Percentiles rank a stretch among this genome's conserved stretches.
phyloP scores from a whole-genome alignment of 495 filamentous ascomycete genomes.

The Neurospora sp. region DNA sequence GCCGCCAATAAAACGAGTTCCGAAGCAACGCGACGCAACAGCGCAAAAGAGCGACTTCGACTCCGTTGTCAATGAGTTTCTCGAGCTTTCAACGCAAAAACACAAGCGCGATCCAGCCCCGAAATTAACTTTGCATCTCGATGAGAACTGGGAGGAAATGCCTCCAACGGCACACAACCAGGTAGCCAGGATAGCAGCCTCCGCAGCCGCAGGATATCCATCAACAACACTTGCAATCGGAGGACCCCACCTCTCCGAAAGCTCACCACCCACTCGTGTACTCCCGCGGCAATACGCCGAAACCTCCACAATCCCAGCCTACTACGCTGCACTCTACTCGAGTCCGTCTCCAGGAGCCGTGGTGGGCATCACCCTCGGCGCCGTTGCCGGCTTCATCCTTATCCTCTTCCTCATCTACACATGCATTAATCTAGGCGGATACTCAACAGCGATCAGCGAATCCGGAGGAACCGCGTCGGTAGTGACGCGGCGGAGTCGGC shows the following conservation, averaged over 20 bases:
- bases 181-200: neutral
- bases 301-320: constrained; percentile 47
- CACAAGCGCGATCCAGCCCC: neutral
- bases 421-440: constrained; percentile 43
- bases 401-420: constrained; percentile 67
- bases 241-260: neutral
- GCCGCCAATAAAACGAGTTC: neutral
- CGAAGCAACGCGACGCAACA: neutral
- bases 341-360: constrained; percentile 61
- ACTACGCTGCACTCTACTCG: constrained; percentile 51
- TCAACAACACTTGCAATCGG: neutral
- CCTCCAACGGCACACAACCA: neutral
- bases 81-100: neutral
- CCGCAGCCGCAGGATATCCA: neutral
- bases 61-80: neutral
- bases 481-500: constrained; percentile 23
- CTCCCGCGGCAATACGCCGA: neutral
- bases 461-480: constrained; percentile 24
- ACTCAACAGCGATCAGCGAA: constrained; percentile 8
- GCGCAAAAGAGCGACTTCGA: neutral
- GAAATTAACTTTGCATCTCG: neutral
- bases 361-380: constrained; percentile 76
- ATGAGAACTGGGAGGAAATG: neutral
- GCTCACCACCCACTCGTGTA: neutral
- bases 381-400: constrained; percentile 72